A percentile compares a stretch with the other conserved stretches of the same genome.
phyloP scores from a whole-genome alignment of 164 flowering plant genomes.

The Chloranthus sessilifolius region DNA sequence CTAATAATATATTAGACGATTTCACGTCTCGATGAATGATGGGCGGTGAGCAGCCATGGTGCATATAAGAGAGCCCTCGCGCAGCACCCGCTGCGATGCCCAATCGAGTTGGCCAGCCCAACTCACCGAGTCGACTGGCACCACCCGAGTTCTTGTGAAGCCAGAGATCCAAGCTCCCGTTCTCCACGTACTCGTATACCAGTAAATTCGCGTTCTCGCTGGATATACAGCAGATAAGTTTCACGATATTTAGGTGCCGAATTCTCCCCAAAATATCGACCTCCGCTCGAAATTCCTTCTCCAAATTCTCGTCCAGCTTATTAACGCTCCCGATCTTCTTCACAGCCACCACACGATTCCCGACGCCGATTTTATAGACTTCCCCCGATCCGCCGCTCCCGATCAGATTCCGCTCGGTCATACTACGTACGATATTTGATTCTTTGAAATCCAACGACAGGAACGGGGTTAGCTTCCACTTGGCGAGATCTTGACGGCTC shows the following conservation, averaged over 20 bases:
- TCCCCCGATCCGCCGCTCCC: slow-evolving; percentile 87
- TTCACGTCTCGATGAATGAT: slow-evolving; percentile 84
- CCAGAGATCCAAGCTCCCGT: slow-evolving; percentile 70
- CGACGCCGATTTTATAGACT: slow-evolving; percentile 44
- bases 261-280: slow-evolving; percentile 61
- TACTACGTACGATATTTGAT: slow-evolving; percentile 34
- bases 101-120: slow-evolving; percentile 75
- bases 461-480: slow-evolving; percentile 74
- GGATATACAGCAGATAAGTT: slow-evolving; percentile 70
- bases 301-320: slow-evolving; percentile 34
- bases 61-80: slow-evolving; percentile 84
- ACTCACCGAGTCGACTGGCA: slow-evolving; percentile 13
- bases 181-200: slow-evolving; percentile 86
- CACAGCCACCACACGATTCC: slow-evolving; percentile 50
- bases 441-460: slow-evolving; percentile 61
- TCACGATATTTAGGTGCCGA: slow-evolving; percentile 72
- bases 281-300: slow-evolving; percentile 67
- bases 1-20: slow-evolving; percentile 80
- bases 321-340: slow-evolving; percentile 55
- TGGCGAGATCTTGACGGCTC: slow-evolving; percentile 18
- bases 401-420: slow-evolving; percentile 53
- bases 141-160: slow-evolving; percentile 44
- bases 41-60: slow-evolving; percentile 69
- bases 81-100: slow-evolving; percentile 80
- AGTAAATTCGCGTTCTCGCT: slow-evolving; percentile 65